Evolutionary conservation across 2,329 filamentous ascomycete species (phyloP).

Genomic region (Geoglossum cookeanum): DNA sequence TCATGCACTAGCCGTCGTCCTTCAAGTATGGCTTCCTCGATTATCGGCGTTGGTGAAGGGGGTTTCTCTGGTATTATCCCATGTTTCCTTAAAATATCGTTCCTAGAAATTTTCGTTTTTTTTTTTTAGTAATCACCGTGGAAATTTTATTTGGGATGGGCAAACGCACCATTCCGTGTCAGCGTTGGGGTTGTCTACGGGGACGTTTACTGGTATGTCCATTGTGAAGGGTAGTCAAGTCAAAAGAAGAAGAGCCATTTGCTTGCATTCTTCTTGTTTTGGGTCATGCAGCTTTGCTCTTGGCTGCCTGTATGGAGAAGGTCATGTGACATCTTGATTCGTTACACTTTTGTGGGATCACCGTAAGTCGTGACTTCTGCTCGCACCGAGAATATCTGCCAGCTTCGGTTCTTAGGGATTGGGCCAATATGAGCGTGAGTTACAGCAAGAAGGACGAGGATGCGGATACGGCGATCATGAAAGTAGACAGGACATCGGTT

Average conservation of each 20-base stretch:
- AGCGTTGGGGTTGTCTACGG: slow-evolving; percentile 85
- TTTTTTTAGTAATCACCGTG: neutral
- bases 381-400: neutral
- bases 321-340: too few species aligned
- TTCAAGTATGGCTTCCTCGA: slow-evolving; percentile 81
- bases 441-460: slow-evolving; percentile 99
- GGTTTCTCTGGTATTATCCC: slow-evolving; percentile 96
- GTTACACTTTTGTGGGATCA: too few species aligned
- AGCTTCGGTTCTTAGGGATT: neutral
- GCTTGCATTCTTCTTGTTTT: neutral
- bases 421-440: slow-evolving; percentile 35
- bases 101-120: slow-evolving; percentile 37
- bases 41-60: slow-evolving; percentile 83
- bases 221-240: slow-evolving; percentile 14
- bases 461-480: slow-evolving; percentile 79
- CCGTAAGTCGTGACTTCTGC: too few species aligned
- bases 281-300: neutral
- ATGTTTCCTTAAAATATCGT: slow-evolving; percentile 94
- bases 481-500: slow-evolving; percentile 92
- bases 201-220: slow-evolving; percentile 50
- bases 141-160: too few species aligned
- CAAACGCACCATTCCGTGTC: slow-evolving; percentile 95
- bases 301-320: too few species aligned
- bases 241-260: neutral
- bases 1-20: slow-evolving; percentile 71